These are phyloP conservation scores for Citrullus colocynthis DNA, from an alignment of 306 rosid genomes.

Conservation along the genomic window DNA sequence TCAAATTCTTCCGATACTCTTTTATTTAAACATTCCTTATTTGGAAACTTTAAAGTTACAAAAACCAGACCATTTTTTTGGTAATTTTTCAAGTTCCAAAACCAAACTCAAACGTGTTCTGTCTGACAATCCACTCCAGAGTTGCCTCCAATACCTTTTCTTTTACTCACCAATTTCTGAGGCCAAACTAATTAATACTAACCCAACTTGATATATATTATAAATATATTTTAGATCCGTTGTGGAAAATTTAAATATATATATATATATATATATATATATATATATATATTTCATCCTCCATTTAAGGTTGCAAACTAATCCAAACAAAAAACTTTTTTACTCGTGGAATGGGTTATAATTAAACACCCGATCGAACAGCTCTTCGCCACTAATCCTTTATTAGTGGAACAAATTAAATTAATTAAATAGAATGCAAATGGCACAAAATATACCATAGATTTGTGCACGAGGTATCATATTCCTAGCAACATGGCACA, in stretches of 20 bases:
- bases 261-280: no score
- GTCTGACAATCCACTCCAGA: background rate
- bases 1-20: background rate
- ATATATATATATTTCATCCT: background rate
- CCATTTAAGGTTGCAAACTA: background rate
- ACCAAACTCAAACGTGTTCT: background rate
- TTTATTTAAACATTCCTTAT: background rate
- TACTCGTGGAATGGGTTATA: background rate
- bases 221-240: no score
- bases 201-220: background rate
- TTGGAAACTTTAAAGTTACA: constrained; percentile 3
- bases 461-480: background rate
- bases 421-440: background rate
- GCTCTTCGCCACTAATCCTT: background rate
- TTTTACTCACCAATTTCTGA: background rate
- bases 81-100: background rate
- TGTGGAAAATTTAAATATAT: no score
- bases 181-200: background rate
- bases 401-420: background rate
- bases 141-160: background rate
- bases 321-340: background rate
- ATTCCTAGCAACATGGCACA: background rate
- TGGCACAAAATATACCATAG: background rate
- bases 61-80: background rate
- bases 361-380: background rate